Evolutionary conservation across 2,329 filamentous ascomycete species (phyloP), one percentile per base, ranked within the genome.

Genomic region (Colletotrichum tabaci): DNA sequence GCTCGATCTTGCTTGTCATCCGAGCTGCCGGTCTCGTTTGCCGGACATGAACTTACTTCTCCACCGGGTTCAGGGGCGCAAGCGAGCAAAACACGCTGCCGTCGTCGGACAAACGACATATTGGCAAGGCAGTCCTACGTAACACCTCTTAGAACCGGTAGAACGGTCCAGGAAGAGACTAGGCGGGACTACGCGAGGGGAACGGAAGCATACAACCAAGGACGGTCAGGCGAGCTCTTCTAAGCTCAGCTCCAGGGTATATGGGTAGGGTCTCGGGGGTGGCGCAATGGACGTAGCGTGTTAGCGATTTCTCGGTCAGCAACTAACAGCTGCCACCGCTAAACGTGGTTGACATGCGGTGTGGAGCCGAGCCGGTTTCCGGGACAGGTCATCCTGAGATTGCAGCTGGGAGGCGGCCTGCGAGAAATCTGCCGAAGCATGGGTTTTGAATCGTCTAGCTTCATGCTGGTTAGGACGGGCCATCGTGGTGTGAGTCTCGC

Each of bases 281-380:
- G 65, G 40, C 65, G 53, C 47, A 61, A 57, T 58, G 35, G 30
- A 4, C 9, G n/a, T 23, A 50, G 26, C 46, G 38, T 58, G 68
- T 71, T 55, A 71, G 68, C 58, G 58, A 68, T 55, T 47, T 38
- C 58, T 53, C 65, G 23, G 52, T 63, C 64, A 68, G 65, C 68
- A 62, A 53, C 23, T 23, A 4, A 23, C 13, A 63, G 7, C 21
- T 63, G 38, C 40, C 53, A 56, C 57, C 61, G n/a, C 50, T 40
- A 47, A 53, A 71, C 30, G 65, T 60, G 47, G 58, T 58, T 62
- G 44, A 58, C 64, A 52, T 38, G 26, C 46, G 6, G 26, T 47
- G 65, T 60, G 65, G 68, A 64, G n/a, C 6, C 26, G 38, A 46
- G 15, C 10, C 18, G 35, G 38, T 23, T 50, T 44, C 42, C 21